Conservation (phyloP, 2,329 filamentous ascomycete genomes). For the Pestalotiopsis sp. region DNA sequence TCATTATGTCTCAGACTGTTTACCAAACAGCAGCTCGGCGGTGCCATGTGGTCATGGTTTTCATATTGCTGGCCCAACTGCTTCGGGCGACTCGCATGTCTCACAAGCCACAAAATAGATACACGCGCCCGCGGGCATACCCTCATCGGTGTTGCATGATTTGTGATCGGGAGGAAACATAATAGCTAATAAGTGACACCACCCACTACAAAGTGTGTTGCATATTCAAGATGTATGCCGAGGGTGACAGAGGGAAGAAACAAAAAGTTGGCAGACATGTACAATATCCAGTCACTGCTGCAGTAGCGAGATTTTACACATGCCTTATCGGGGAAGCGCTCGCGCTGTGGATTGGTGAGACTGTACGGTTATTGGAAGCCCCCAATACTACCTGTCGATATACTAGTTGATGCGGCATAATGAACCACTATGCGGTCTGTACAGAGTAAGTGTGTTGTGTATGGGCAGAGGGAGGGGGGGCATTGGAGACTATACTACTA, state of each 20-base stretch:
- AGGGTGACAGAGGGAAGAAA: not conserved
- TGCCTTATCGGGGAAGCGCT: not conserved
- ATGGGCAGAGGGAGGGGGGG: not conserved
- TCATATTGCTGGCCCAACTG: not conserved
- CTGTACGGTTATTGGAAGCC: not conserved
- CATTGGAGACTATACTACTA: not conserved
- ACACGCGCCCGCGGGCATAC: not conserved
- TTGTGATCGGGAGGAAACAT: not conserved
- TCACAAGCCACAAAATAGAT: not conserved
- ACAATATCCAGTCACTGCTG: slow-evolving; percentile 5
- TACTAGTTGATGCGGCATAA: slow-evolving; percentile 9
- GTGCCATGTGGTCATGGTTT: not conserved
- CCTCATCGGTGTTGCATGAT: not conserved
- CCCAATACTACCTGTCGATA: slow-evolving; percentile 10
- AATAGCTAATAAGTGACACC: not conserved
- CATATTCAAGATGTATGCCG: not conserved
- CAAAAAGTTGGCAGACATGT: not conserved
- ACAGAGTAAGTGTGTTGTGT: slow-evolving; percentile 25
- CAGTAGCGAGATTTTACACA: not conserved
- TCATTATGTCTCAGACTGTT: not conserved
- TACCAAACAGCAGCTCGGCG: not conserved
- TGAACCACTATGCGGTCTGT: slow-evolving; percentile 1
- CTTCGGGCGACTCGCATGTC: not conserved
- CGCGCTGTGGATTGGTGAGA: not conserved
- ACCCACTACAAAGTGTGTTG: not conserved